phyloP scores from a whole-genome alignment of 768 basidiomycete species.

The Royoungia palumana region DNA sequence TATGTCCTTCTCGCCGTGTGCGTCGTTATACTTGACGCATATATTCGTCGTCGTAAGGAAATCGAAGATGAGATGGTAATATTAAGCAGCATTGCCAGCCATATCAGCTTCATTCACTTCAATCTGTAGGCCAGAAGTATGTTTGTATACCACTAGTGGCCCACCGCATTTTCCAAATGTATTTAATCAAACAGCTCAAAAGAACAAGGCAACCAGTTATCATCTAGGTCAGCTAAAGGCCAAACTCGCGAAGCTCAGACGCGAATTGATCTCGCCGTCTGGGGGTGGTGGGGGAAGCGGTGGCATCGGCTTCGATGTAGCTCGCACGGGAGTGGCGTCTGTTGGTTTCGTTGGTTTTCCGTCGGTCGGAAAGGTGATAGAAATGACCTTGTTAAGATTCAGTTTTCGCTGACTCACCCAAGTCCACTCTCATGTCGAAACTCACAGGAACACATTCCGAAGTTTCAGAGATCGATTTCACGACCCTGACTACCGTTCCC shows the following conservation, averaged over 20 bases:
- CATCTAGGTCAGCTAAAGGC: slow-evolving; percentile 97
- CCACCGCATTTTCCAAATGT: slow-evolving; percentile 8
- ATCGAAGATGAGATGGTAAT: slow-evolving; percentile 96
- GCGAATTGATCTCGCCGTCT: slow-evolving; percentile 84
- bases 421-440: slow-evolving; percentile 95
- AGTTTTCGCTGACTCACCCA: slow-evolving; percentile 5
- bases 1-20: slow-evolving; percentile 29
- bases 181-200: slow-evolving; percentile 62
- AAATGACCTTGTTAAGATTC: slow-evolving; percentile 5
- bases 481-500: slow-evolving; percentile 91
- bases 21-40: slow-evolving; percentile 8
- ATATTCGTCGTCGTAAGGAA: slow-evolving; percentile 49
- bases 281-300: slow-evolving; percentile 81
- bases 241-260: slow-evolving; percentile 93
- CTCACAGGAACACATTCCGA: slow-evolving; percentile 96
- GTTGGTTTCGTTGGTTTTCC: slow-evolving; percentile 93
- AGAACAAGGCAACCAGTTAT: slow-evolving; percentile 95
- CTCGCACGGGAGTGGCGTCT: slow-evolving; percentile 94
- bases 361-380: slow-evolving; percentile 83
- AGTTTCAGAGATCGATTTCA: slow-evolving; percentile 95
- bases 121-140: slow-evolving; percentile 71
- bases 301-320: slow-evolving; percentile 96
- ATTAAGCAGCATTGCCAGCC: slow-evolving; percentile 14
- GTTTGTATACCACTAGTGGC: slow-evolving; percentile 25
- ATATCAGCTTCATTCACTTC: slow-evolving; percentile 26